phyloP scores from a whole-genome alignment of 371 early-diverging fungal species.

The Lichtheimia hyalospora region DNA sequence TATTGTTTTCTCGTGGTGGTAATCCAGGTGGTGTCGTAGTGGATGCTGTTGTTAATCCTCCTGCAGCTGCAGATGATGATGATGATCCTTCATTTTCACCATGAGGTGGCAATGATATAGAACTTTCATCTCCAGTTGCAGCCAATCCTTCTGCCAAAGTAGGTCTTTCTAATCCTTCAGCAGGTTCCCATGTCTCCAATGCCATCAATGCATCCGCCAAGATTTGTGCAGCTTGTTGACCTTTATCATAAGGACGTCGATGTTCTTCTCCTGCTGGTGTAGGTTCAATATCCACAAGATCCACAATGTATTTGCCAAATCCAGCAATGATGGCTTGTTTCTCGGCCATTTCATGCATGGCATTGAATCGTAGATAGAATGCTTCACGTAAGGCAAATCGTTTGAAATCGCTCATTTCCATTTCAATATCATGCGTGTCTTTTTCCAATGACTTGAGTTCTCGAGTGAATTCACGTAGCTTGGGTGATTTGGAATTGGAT shows the following conservation, averaged over 20 bases:
- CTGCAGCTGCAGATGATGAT: neutral
- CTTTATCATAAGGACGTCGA: conserved; percentile 36
- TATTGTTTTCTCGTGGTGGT: neutral
- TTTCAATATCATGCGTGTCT: conserved; percentile 42
- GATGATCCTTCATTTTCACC: neutral
- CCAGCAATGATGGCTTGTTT: conserved; percentile 47
- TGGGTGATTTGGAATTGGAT: conserved; percentile 34
- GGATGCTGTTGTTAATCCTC: neutral
- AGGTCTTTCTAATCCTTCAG: conserved; percentile 37
- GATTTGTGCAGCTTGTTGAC: conserved; percentile 34
- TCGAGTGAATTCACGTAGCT: conserved; percentile 30
- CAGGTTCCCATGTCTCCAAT: conserved; percentile 39
- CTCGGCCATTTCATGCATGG: conserved; percentile 45
- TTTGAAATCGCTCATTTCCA: conserved; percentile 50
- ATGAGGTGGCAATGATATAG: neutral
- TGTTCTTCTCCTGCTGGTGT: conserved; percentile 24
- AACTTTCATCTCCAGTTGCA: conserved; percentile 4
- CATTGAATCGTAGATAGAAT: conserved; percentile 51
- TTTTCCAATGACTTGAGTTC: conserved; percentile 40
- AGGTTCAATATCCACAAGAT: conserved; percentile 43
- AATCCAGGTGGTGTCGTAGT: conserved; percentile 2
- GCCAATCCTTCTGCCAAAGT: conserved; percentile 19
- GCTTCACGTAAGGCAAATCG: conserved; percentile 52
- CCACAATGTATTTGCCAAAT: conserved; percentile 49
- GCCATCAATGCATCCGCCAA: conserved; percentile 43